phyloP scores from a whole-genome alignment of 208 protist genomes.

The Crithidia mellificae region DNA sequence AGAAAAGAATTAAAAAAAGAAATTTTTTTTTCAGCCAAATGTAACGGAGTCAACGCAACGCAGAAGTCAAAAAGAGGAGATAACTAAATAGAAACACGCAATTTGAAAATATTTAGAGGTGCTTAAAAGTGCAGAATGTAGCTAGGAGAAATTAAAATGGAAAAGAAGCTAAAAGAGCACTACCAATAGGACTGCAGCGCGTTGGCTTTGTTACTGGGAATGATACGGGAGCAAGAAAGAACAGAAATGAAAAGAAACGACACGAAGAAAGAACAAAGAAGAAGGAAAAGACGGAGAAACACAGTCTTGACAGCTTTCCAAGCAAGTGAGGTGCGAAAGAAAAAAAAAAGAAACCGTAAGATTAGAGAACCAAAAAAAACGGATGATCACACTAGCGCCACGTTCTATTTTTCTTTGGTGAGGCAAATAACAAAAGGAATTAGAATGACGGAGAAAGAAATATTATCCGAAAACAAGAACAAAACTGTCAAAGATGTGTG shows the following conservation, averaged over 20 bases:
- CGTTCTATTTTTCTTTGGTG: neutral
- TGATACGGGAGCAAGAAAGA: neutral
- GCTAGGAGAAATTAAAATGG: conserved; percentile 4
- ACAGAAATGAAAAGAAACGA: neutral
- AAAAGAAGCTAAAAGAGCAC: conserved; percentile 8
- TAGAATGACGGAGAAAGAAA: neutral
- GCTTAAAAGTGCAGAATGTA: conserved; percentile 2
- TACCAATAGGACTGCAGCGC: conserved; percentile 4
- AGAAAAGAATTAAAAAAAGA: no score
- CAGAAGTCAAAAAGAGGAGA: neutral
- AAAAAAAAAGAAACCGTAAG: neutral
- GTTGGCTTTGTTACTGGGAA: neutral
- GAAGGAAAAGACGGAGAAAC: neutral
- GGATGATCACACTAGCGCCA: neutral
- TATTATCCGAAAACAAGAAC: neutral
- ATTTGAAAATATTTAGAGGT: no score
- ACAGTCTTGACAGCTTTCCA: neutral
- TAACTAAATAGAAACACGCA: no score
- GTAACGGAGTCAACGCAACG: no score
- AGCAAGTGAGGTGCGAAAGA: neutral
- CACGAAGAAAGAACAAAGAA: neutral
- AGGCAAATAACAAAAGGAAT: neutral
- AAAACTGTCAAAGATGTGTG: neutral
- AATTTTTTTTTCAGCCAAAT: no score
- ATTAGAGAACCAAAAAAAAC: neutral